Conservation (phyloP, 495 filamentous ascomycete genomes). For the Xylaria cubensis region DNA sequence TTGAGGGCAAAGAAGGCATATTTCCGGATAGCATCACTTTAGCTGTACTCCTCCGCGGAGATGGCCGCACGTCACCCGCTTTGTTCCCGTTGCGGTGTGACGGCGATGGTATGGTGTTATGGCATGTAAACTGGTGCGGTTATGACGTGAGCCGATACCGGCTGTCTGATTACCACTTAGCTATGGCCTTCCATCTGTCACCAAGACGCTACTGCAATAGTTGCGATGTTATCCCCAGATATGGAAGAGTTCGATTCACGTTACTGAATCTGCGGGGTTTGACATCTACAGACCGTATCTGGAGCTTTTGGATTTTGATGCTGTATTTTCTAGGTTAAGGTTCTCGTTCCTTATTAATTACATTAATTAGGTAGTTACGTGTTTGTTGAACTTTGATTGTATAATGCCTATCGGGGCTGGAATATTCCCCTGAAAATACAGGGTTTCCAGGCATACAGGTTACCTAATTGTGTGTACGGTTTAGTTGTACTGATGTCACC, state of each 20-base stretch:
- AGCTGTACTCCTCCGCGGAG: conserved; percentile 12
- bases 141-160: conserved; percentile 26
- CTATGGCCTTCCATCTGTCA: neutral
- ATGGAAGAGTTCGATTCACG: neutral
- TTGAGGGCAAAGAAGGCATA: neutral
- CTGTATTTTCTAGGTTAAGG: neutral
- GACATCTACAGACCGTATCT: too few relatives aligned
- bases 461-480: too few relatives aligned
- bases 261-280: neutral
- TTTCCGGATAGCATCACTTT: neutral
- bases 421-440: neutral
- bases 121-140: conserved; percentile 7
- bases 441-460: too few relatives aligned
- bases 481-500: neutral
- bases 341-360: conserved; percentile 18
- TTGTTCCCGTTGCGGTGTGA: conserved; percentile 6
- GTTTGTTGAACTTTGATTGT: neutral
- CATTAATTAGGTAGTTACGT: too few relatives aligned
- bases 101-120: conserved; percentile 18
- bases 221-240: conserved; percentile 3
- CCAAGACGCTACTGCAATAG: neutral
- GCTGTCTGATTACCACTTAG: neutral
- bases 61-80: neutral
- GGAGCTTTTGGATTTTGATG: neutral
- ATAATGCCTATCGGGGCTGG: neutral